Evolutionary conservation across 371 early-diverging fungal genomes (phyloP).

Genomic region (Blastocladiella emersonii): DNA sequence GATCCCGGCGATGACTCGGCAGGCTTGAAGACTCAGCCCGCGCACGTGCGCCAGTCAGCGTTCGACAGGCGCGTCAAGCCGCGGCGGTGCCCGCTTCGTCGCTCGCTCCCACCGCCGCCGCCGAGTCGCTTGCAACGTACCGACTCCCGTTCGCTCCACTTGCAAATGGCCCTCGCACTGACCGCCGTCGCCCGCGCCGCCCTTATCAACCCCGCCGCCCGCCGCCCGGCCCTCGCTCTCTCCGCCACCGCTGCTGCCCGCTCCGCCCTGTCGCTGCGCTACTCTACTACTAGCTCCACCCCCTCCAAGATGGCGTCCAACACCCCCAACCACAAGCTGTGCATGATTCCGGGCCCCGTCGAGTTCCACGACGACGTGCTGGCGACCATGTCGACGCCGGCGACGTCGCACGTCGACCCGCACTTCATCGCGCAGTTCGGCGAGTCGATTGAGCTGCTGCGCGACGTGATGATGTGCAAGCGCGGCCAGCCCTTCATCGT

Average conservation of each 20-base stretch:
- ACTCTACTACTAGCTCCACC: constrained; percentile 42
- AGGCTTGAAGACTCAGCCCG: too few relatives aligned
- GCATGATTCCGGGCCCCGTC: constrained; percentile 90
- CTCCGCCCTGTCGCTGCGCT: constrained; percentile 66
- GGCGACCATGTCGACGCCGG: constrained; percentile 74
- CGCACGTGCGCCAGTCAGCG: too few relatives aligned
- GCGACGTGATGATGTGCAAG: constrained; percentile 62
- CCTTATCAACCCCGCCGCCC: too few relatives aligned
- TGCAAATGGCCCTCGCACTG: too few relatives aligned
- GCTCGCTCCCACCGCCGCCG: too few relatives aligned
- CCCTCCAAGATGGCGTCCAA: constrained; percentile 21
- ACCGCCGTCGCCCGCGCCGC: too few relatives aligned
- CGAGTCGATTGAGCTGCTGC: constrained; percentile 63
- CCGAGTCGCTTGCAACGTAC: too few relatives aligned
- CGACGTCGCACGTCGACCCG: constrained; percentile 87
- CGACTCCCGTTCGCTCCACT: too few relatives aligned
- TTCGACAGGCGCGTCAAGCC: too few relatives aligned
- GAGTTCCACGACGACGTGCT: constrained; percentile 85
- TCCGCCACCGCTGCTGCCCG: constrained; percentile 32
- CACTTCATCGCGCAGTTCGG: constrained; percentile 78
- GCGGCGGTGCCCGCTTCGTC: too few relatives aligned
- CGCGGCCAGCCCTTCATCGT: constrained; percentile 87
- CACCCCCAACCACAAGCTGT: constrained; percentile 57
- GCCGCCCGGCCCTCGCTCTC: constrained; percentile 27
- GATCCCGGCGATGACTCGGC: too few relatives aligned